These are phyloP conservation scores for Mycena kentingensis DNA, from an alignment of 768 basidiomycete genomes.

Conservation along the genomic window DNA sequence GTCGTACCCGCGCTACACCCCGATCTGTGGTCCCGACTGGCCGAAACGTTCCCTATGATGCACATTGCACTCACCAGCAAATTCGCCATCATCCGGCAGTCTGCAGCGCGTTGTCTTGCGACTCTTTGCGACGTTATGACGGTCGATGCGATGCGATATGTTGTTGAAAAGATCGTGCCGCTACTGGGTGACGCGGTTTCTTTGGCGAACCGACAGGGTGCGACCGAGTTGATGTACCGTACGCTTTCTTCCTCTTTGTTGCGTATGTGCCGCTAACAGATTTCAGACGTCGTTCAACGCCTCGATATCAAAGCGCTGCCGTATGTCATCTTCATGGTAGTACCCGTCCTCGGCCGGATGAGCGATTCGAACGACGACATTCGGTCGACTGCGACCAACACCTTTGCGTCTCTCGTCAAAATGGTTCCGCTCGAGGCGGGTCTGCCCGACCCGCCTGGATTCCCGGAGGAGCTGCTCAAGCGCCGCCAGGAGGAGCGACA, in stretches of 20 bases:
- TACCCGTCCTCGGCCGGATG: slow-evolving; percentile 96
- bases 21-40: slow-evolving; percentile 67
- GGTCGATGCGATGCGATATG: slow-evolving; percentile 80
- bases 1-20: slow-evolving; percentile 75
- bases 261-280: slow-evolving; percentile 20
- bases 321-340: slow-evolving; percentile 95
- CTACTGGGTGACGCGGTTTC: slow-evolving; percentile 77
- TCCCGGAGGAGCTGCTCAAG: slow-evolving; percentile 83
- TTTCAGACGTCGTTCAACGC: slow-evolving; percentile 82
- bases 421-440: slow-evolving; percentile 99
- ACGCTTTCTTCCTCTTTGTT: slow-evolving; percentile 36
- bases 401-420: slow-evolving; percentile 95
- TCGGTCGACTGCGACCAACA: slow-evolving; percentile 92
- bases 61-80: slow-evolving; percentile 77
- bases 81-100: slow-evolving; percentile 88
- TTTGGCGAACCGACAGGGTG: slow-evolving; percentile 81
- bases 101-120: slow-evolving; percentile 84
- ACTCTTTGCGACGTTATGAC: slow-evolving; percentile 88
- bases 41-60: slow-evolving; percentile 75
- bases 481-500: slow-evolving; percentile 86
- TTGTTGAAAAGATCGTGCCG: slow-evolving; percentile 85
- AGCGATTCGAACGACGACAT: slow-evolving; percentile 92
- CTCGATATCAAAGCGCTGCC: slow-evolving; percentile 94
- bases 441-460: slow-evolving; percentile 92
- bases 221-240: slow-evolving; percentile 91